Conservation (phyloP, 2,329 filamentous ascomycete genomes). For the Macroventuria anomochaeta region DNA sequence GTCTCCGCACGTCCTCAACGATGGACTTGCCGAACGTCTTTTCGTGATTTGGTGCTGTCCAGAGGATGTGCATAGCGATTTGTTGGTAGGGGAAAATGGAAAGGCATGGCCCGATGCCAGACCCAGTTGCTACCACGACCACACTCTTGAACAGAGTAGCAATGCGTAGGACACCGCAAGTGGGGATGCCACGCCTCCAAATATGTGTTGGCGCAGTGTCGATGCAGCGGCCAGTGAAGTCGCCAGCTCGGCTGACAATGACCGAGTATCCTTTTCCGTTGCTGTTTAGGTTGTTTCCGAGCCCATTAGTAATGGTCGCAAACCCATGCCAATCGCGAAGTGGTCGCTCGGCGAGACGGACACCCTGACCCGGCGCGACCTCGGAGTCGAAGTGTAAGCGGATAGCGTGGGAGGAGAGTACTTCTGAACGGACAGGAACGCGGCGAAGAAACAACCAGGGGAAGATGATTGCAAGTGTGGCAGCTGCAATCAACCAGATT, state of each 20-base stretch:
- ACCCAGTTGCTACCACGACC: constrained; percentile 50
- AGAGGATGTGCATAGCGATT: constrained; percentile 69
- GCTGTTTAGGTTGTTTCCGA: constrained; percentile 12
- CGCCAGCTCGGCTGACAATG: constrained; percentile 48
- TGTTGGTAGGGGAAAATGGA: constrained; percentile 58
- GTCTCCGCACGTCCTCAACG: constrained; percentile 62
- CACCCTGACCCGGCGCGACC: constrained; percentile 40
- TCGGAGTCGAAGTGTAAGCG: constrained; percentile 63
- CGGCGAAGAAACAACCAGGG: constrained; percentile 77
- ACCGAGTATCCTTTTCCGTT: constrained; percentile 42
- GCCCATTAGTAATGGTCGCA: constrained; percentile 47
- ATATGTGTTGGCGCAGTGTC: constrained; percentile 43
- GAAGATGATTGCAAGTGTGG: constrained; percentile 71
- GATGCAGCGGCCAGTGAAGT: constrained; percentile 48
- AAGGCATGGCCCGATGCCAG: constrained; percentile 53
- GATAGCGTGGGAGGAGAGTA: constrained; percentile 75
- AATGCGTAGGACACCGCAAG: constrained; percentile 47
- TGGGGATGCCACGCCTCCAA: constrained; percentile 48
- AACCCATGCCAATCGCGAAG: constrained; percentile 50
- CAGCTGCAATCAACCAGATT: constrained; percentile 75
- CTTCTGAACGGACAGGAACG: constrained; percentile 69
- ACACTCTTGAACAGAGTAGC: constrained; percentile 46
- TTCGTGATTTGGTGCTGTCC: constrained; percentile 71
- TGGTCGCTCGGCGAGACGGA: constrained; percentile 42
- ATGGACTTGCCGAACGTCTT: constrained; percentile 69